Evolutionary conservation across 805 yeast species (phyloP), one percentile per base, ranked within the genome.

Genomic region (Starmera dryadoides): DNA sequence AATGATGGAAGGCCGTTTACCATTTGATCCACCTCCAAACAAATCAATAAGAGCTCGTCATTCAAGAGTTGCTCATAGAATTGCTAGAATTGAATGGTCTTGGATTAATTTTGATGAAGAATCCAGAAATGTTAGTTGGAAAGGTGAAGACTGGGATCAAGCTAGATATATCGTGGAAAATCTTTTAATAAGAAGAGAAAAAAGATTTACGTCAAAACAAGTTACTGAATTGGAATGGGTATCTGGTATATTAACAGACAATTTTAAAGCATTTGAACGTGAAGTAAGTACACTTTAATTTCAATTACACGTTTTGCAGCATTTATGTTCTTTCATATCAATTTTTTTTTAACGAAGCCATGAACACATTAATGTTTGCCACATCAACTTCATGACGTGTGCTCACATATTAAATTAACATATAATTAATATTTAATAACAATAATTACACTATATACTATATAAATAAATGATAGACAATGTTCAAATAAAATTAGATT

Each of bases 61-160:
- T 4, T 59, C 81, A 30, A 73, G 80, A 34, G 76, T 86, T 0
- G 82, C 95, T 0, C 96, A 91, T 59, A 67, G 97, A 40, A 93
- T 91, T 25, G 97, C 97, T 5, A 75, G 91, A 54, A 79, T 86
- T 29, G 93, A 86, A 44, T 93, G 98, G 98, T 73, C 71, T 29
- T 91, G 98, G 98, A 70, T 61, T 45, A 58, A 59, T 18, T 60
- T 75, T 47, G 60, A 65, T 39, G 69, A 69, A 2, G 62, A 62
- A 4, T 47, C 49, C 21, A 41, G 45, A 26, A 53, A 46, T 9
- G 36, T 30, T 1, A 11, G 28, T 1, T 52, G 53, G 54, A 17
- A 17, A 5, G 35, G 34, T 2, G 42, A 44, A 2, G 64, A 62
- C 20, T 76, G 78, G 78, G 46, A 42, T 2, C 63, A 59, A 3